Percentiles rank a stretch among this genome's conserved stretches.
These are phyloP conservation scores for Hericium rajendrae DNA, from an alignment of 768 basidiomycete genomes.

Conservation along the genomic window DNA sequence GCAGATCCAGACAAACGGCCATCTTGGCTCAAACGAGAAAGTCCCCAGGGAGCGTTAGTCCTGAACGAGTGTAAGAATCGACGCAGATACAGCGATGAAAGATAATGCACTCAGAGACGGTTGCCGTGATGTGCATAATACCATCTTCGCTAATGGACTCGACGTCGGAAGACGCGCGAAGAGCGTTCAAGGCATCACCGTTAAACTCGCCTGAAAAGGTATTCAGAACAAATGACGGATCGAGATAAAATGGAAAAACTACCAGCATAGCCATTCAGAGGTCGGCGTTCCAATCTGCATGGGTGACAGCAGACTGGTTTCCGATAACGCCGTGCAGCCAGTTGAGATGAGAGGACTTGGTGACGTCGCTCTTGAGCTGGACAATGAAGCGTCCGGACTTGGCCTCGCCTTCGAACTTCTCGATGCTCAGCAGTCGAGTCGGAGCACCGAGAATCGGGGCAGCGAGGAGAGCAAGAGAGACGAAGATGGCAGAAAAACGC, in stretches of 20 bases:
- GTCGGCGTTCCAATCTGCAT: conserved; percentile 12
- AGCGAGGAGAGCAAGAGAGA: not conserved
- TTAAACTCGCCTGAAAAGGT: conserved; percentile 8
- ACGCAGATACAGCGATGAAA: not conserved
- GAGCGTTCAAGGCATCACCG: conserved; percentile 10
- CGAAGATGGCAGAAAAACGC: not conserved
- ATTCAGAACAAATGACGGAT: not conserved
- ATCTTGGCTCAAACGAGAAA: conserved; percentile 13
- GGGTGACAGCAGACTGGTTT: conserved; percentile 6
- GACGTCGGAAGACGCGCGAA: conserved; percentile 14
- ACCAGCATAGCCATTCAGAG: conserved; percentile 19
- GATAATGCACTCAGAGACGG: conserved; percentile 9
- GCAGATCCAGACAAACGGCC: conserved; percentile 6
- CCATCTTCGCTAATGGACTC: conserved; percentile 16
- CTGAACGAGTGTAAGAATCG: not conserved
- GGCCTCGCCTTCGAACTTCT: not conserved
- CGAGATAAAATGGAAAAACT: not conserved
- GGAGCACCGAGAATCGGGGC: not conserved
- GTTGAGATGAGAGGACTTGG: conserved; percentile 11
- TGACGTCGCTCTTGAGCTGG: conserved; percentile 14
- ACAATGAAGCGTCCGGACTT: conserved; percentile 13
- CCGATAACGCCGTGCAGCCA: conserved; percentile 7
- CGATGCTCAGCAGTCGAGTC: not conserved
- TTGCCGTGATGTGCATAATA: conserved; percentile 5
- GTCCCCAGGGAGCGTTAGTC: conserved; percentile 17